phyloP scores from a whole-genome alignment of 352 stramenopile genomes.

The Globisporangium abappressorium region DNA sequence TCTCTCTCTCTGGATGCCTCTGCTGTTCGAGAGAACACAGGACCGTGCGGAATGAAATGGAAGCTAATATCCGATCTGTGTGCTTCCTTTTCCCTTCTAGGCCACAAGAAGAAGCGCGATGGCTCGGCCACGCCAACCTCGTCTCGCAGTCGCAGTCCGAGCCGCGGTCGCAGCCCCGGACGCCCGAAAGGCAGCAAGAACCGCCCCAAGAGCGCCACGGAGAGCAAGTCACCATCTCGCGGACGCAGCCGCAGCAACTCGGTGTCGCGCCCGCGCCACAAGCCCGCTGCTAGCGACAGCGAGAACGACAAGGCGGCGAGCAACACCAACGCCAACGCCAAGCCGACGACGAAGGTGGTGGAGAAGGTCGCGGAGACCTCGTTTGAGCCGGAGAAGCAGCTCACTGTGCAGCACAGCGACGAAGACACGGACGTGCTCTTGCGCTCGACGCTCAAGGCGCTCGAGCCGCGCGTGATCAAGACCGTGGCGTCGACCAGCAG shows the following conservation, averaged over 20 bases:
- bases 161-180: constrained; percentile 40
- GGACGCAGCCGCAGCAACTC: constrained; percentile 67
- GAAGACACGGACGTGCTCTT: constrained; percentile 48
- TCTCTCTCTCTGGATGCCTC: not conserved
- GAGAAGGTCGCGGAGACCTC: constrained; percentile 15
- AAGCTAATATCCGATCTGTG: not conserved
- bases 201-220: constrained; percentile 11
- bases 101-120: constrained; percentile 52
- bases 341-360: not conserved
- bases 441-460: constrained; percentile 43
- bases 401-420: constrained; percentile 36
- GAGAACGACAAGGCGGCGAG: constrained; percentile 6
- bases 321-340: not conserved
- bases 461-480: constrained; percentile 28
- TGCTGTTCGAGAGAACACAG: not conserved
- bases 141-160: constrained; percentile 35
- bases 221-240: constrained; percentile 32
- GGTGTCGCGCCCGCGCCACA: constrained; percentile 33
- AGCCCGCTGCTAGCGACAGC: not conserved
- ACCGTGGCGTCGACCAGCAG: constrained; percentile 5
- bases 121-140: constrained; percentile 22
- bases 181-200: constrained; percentile 24
- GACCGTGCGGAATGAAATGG: not conserved
- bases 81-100: constrained; percentile 15
- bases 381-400: constrained; percentile 24